A percentile compares a stretch with the other conserved stretches of the same genome.
Conservation (phyloP, 75 land plant species). For the Cupressus sempervirens region DNA sequence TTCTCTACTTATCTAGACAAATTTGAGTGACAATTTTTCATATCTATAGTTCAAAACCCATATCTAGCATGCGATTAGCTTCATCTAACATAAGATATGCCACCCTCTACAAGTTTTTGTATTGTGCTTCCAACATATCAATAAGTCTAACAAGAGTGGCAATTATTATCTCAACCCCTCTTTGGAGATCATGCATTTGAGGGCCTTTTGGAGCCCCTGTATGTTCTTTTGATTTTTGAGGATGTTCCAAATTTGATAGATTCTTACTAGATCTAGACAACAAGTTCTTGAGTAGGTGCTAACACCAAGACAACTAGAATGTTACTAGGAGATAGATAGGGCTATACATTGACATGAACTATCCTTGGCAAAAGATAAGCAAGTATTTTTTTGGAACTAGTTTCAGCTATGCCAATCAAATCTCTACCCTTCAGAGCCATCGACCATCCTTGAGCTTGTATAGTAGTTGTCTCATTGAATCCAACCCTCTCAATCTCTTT, state of each 20-base stretch:
- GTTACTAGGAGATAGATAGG: slow-evolving; percentile 61
- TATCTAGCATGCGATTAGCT: slow-evolving; percentile 88
- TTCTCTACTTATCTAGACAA: no score
- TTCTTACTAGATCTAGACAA: slow-evolving; percentile 84
- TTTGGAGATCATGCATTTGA: slow-evolving; percentile 77
- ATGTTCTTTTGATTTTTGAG: slow-evolving; percentile 67
- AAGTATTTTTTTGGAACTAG: slow-evolving; percentile 94
- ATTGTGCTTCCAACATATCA: slow-evolving; percentile 77
- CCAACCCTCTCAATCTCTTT: slow-evolving; percentile 76
- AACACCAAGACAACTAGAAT: slow-evolving; percentile 79
- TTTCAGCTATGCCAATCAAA: slow-evolving; percentile 90
- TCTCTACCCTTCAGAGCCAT: slow-evolving; percentile 98
- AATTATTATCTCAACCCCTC: slow-evolving; percentile 86
- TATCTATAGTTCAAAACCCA: slow-evolving; percentile 95
- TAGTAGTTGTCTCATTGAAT: slow-evolving; percentile 88
- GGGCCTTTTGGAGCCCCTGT: slow-evolving; percentile 89
- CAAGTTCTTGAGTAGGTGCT: slow-evolving; percentile 86
- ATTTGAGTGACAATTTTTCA: slow-evolving; percentile 78
- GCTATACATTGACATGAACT: slow-evolving; percentile 92
- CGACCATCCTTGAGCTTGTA: slow-evolving; percentile 99
- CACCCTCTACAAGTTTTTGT: slow-evolving; percentile 68
- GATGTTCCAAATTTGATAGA: slow-evolving; percentile 59
- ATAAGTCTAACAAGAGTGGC: slow-evolving; percentile 87
- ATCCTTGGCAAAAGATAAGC: slow-evolving; percentile 85
- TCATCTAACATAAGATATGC: slow-evolving; percentile 91